Evolutionary conservation across 805 yeast genomes (phyloP).

Genomic region (Nakazawaea anatomiae): DNA sequence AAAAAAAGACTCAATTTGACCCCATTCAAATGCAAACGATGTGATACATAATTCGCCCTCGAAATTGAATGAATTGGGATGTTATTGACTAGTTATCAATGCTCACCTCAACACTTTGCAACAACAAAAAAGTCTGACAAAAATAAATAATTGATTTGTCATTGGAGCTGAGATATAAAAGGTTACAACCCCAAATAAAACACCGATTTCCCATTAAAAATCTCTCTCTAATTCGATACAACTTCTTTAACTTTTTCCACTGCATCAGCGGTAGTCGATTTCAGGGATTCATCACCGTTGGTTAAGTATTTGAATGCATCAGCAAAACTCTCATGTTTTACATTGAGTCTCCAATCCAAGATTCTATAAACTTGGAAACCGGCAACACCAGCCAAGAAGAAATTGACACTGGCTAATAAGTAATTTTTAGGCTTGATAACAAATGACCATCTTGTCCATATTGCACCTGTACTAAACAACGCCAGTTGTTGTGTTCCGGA

Average conservation of each 20-base stretch:
- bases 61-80: no score
- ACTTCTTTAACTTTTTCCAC: background rate
- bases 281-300: conserved; percentile 30
- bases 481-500: conserved; percentile 89
- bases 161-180: no score
- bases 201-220: background rate
- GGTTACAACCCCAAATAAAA: no score
- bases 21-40: no score
- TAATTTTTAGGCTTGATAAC: conserved; percentile 86
- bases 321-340: conserved; percentile 53
- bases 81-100: no score
- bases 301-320: conserved; percentile 55
- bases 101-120: no score
- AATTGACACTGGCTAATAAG: conserved; percentile 87
- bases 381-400: conserved; percentile 88
- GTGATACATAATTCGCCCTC: no score
- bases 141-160: background rate
- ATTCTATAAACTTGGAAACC: conserved; percentile 77
- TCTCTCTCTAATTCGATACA: background rate
- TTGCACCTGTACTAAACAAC: conserved; percentile 82
- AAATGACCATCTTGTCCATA: conserved; percentile 98
- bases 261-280: background rate
- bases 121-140: background rate
- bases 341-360: conserved; percentile 50
- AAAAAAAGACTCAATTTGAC: no score